These are phyloP conservation scores for Alloteropsis semialata DNA, from an alignment of 176 grass and related monocot genomes.

Conservation along the genomic window DNA sequence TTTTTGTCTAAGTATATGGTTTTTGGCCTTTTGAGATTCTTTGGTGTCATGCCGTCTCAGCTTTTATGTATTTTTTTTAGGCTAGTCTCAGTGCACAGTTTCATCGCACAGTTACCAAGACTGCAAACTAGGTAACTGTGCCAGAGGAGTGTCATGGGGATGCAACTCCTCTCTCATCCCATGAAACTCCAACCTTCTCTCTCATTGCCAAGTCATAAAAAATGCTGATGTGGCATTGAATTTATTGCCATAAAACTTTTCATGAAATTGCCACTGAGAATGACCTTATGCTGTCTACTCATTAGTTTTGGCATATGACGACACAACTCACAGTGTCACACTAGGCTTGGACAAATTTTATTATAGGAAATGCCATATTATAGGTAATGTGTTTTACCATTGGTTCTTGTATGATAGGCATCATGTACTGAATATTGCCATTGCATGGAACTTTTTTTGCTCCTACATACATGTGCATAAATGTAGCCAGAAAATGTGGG, in stretches of 20 bases:
- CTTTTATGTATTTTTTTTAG: background rate
- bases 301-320: conserved; percentile 7
- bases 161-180: too few species aligned
- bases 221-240: too few species aligned
- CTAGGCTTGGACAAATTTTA: conserved; percentile 13
- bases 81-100: too few species aligned
- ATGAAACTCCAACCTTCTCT: too few species aligned
- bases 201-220: too few species aligned
- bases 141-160: too few species aligned
- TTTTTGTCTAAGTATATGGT: background rate
- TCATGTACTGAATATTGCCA: background rate
- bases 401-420: conserved; percentile 21
- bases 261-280: too few species aligned
- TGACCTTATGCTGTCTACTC: conserved; percentile 29
- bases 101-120: too few species aligned
- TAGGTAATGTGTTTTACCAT: background rate
- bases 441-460: too few species aligned
- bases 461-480: background rate
- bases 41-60: background rate
- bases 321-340: background rate
- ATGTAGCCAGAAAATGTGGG: too few species aligned
- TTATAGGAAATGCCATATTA: background rate
- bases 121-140: too few species aligned
- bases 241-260: too few species aligned
- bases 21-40: conserved; percentile 6